Percentiles rank a stretch among this genome's conserved stretches.
phyloP scores from a whole-genome alignment of 805 yeast genomes.

The Nakazawaea holstii region DNA sequence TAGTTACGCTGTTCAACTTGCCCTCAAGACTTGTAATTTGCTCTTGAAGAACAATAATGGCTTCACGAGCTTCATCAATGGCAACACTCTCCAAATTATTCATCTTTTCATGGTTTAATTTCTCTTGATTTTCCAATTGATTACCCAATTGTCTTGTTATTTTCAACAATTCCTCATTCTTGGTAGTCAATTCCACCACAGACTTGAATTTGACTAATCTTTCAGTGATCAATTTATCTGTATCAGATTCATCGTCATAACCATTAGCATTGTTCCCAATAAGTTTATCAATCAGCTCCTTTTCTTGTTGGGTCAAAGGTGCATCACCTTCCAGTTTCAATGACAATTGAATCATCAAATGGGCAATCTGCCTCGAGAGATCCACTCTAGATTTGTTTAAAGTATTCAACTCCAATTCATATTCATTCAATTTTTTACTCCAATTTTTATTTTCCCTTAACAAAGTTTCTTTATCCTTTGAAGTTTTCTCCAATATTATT shows the following conservation, averaged over 20 bases:
- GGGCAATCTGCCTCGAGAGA: constrained; percentile 78
- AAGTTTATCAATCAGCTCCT: constrained; percentile 54
- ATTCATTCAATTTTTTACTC: constrained; percentile 31
- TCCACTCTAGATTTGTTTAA: constrained; percentile 60
- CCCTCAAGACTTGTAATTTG: constrained; percentile 47
- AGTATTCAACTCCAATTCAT: constrained; percentile 39
- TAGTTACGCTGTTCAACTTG: constrained; percentile 46
- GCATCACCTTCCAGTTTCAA: constrained; percentile 49
- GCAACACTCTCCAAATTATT: constrained; percentile 40
- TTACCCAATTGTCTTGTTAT: constrained; percentile 69
- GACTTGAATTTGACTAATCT: constrained; percentile 67
- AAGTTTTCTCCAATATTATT: constrained; percentile 46
- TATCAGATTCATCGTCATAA: constrained; percentile 46
- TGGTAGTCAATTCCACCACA: constrained; percentile 62
- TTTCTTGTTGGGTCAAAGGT: constrained; percentile 63
- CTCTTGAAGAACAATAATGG: constrained; percentile 56
- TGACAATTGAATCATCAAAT: constrained; percentile 60
- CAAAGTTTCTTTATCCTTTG: constrained; percentile 42
- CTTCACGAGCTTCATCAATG: constrained; percentile 61
- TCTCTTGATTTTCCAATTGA: constrained; percentile 63
- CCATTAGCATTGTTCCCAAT: constrained; percentile 25
- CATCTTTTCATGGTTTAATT: constrained; percentile 25
- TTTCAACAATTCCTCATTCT: constrained; percentile 66
- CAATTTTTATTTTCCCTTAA: constrained; percentile 23
- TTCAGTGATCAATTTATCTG: constrained; percentile 66